Base-by-base conservation (phyloP, 345 rosid species). In the Sonneratia alba region DNA sequence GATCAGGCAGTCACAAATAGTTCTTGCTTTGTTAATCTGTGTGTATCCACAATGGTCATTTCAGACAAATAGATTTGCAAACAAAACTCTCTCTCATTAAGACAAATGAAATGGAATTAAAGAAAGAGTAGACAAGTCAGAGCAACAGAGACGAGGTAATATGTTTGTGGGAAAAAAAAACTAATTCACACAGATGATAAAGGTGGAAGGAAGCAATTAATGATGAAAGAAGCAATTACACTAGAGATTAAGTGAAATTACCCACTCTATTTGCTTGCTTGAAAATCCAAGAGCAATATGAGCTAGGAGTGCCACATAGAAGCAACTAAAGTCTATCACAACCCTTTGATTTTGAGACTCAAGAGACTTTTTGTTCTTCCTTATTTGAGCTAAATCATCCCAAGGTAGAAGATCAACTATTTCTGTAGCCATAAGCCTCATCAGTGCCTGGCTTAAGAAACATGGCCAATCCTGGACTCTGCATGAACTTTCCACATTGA, bases 261-360 rank as follows among this genome's bases (percentile, higher is more conserved):
- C 99, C 93, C 84, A 71, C 59, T 92, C 89, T 71, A 65, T 87
- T 83, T 89, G 93, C 87, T 81, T 92, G 77, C 83, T 84, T 43
- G 89, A 85, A 86, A 92, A 89, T 75, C 99, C 99, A 74, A 85
- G 80, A 78, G 99, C 96, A 76, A 95, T 77, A 81, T 95, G 96
- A 75, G 97, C 93, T 74, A 87, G 72, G 73, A 95, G 70, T 67
- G 78, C 97, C 81, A 83, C 70, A 70, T 90, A 90, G 80, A 89
- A 95, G 77, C 97, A 84, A 48, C 78, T 79, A 75, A 84, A 95
- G 81, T 95, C 97, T 74, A 95, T 84, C 36, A 92, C 89, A 73
- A 78, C 89, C 79, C 96, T 89, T 71, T 95, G 99, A 83, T 87
- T 92, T 75, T 95, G 97, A 70, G 97, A 95, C 81, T 90, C 97